These are phyloP conservation scores for Parasarocladium wereldwijsianum DNA, from an alignment of 2,329 filamentous ascomycete genomes.

Conservation along the genomic window DNA sequence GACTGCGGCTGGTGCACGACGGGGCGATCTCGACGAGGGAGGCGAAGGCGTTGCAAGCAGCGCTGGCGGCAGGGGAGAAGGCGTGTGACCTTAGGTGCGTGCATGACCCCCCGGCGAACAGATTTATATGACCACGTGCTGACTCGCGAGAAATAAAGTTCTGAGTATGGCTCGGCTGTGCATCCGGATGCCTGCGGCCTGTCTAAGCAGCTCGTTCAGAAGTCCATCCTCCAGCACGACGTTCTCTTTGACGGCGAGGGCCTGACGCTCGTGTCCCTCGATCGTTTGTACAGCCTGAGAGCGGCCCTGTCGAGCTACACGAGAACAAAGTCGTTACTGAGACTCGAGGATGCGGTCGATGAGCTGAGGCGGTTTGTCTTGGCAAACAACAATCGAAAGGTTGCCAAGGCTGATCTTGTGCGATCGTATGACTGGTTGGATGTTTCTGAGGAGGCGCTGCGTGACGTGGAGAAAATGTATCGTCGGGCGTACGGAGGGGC, in stretches of 20 bases:
- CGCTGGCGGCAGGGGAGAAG: slow-evolving; percentile 36
- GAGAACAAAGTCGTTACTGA: slow-evolving; percentile 24
- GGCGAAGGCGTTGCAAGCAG: slow-evolving; percentile 30
- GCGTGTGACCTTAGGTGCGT: slow-evolving; percentile 26
- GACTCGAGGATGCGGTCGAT: slow-evolving; percentile 47
- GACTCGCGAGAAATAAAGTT: too few species aligned
- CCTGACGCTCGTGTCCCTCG: slow-evolving; percentile 43
- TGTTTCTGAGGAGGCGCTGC: slow-evolving; percentile 32
- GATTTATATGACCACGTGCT: neutral
- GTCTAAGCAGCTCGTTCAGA: slow-evolving; percentile 35
- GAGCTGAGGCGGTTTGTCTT: slow-evolving; percentile 46
- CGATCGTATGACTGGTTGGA: slow-evolving; percentile 43
- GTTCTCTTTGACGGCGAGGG: slow-evolving; percentile 45
- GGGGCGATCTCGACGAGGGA: slow-evolving; percentile 28
- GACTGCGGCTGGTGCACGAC: slow-evolving; percentile 35
- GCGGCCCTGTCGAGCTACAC: slow-evolving; percentile 42
- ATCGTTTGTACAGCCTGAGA: slow-evolving; percentile 51
- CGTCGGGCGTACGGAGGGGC: slow-evolving; percentile 38
- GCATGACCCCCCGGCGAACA: neutral
- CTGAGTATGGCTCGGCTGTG: slow-evolving; percentile 30
- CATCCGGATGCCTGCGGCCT: slow-evolving; percentile 29
- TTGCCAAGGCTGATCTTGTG: slow-evolving; percentile 35
- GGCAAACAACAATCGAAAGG: slow-evolving; percentile 31
- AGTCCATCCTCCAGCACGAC: slow-evolving; percentile 45
- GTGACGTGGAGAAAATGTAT: slow-evolving; percentile 42